Conservation (phyloP, 2,329 filamentous ascomycete genomes). For the Talaromyces sp. region DNA sequence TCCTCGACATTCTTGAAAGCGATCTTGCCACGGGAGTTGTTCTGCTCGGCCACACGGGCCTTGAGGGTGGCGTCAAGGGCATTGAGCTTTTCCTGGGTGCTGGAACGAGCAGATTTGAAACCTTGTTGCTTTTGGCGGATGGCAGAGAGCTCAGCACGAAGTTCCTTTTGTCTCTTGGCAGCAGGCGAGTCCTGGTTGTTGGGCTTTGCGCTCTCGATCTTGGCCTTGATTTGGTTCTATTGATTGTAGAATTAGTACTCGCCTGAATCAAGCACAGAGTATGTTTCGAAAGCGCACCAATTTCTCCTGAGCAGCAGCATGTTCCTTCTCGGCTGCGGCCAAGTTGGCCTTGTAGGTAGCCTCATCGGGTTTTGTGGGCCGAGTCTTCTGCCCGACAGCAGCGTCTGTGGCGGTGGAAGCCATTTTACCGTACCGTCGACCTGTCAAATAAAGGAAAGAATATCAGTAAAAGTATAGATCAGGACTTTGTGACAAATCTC, state of each 20-base stretch:
- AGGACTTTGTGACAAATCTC: background rate
- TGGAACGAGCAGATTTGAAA: constrained; percentile 77
- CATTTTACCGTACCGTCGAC: constrained; percentile 18
- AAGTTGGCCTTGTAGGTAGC: constrained; percentile 76
- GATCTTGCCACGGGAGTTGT: constrained; percentile 75
- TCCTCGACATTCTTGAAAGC: constrained; percentile 86
- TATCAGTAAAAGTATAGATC: background rate
- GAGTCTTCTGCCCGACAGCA: constrained; percentile 47
- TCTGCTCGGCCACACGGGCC: constrained; percentile 80
- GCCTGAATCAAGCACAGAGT: background rate
- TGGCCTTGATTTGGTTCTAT: constrained; percentile 85
- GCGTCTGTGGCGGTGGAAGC: constrained; percentile 21
- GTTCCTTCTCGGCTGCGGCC: constrained; percentile 80
- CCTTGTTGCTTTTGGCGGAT: constrained; percentile 85
- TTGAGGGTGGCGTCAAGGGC: constrained; percentile 86
- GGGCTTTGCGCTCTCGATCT: constrained; percentile 79
- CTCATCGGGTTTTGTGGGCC: constrained; percentile 85
- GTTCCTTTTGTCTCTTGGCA: constrained; percentile 80
- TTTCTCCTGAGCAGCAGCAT: constrained; percentile 72
- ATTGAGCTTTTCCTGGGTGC: constrained; percentile 87
- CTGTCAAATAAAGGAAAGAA: background rate
- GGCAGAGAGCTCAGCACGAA: constrained; percentile 75
- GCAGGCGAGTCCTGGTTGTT: constrained; percentile 79
- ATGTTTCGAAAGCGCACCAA: constrained; percentile 50
- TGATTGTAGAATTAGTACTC: background rate